Conservation (phyloP, 1,284 basidiomycete genomes). For the Rhodofomes roseus region DNA sequence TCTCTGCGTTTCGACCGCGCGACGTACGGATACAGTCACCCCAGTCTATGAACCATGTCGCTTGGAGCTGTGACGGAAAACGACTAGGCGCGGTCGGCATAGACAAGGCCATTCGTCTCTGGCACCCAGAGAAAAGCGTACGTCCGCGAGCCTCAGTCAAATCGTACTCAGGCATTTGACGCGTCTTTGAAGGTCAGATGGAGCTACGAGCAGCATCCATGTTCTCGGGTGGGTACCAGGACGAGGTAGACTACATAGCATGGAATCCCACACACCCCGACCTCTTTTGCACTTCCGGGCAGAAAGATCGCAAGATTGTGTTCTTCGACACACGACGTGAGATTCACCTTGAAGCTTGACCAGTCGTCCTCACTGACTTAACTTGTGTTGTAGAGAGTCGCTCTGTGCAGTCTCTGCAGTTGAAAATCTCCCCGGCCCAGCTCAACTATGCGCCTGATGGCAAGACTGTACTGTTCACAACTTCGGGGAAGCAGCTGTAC, state of each 20-base stretch:
- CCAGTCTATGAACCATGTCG: slow-evolving; percentile 68
- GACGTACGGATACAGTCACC: slow-evolving; percentile 63
- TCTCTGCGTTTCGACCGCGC: slow-evolving; percentile 73
- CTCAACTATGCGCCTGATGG: slow-evolving; percentile 72
- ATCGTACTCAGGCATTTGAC: background rate
- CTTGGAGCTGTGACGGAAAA: slow-evolving; percentile 80
- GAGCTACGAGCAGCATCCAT: slow-evolving; percentile 59
- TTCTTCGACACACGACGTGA: slow-evolving; percentile 83
- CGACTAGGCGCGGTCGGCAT: slow-evolving; percentile 74
- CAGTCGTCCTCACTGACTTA: background rate
- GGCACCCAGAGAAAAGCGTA: slow-evolving; percentile 73
- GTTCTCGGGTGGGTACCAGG: slow-evolving; percentile 65
- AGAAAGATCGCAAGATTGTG: slow-evolving; percentile 66
- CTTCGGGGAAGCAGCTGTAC: slow-evolving; percentile 51
- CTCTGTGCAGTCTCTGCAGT: slow-evolving; percentile 50
- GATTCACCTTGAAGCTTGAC: slow-evolving; percentile 28
- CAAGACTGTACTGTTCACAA: slow-evolving; percentile 57
- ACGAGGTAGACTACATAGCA: slow-evolving; percentile 71
- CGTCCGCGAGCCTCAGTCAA: slow-evolving; percentile 21
- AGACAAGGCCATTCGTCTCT: slow-evolving; percentile 71
- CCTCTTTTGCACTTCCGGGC: slow-evolving; percentile 72
- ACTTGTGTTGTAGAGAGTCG: slow-evolving; percentile 52
- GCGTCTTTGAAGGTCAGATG: slow-evolving; percentile 42
- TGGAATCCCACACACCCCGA: slow-evolving; percentile 83
- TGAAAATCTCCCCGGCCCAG: slow-evolving; percentile 57